Conservation (phyloP, 2,329 filamentous ascomycete genomes). For the Dendrostoma leiphaemia region DNA sequence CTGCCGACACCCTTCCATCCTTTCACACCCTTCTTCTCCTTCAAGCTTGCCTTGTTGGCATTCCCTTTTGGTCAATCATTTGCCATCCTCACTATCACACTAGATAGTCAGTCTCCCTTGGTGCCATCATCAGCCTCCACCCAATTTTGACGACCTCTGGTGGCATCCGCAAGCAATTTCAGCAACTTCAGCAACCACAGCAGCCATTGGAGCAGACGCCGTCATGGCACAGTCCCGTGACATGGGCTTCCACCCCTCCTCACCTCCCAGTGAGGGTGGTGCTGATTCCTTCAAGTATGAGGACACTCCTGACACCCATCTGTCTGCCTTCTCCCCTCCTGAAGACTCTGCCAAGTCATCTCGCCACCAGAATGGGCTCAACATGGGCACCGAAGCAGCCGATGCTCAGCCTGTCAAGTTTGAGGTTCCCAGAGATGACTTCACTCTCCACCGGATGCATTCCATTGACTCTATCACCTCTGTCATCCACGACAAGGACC, state of each 20-base stretch:
- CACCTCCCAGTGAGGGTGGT: constrained; percentile 51
- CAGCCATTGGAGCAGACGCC: constrained; percentile 8
- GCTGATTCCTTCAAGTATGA: constrained; percentile 52
- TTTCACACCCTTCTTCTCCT: neutral
- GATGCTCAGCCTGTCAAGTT: constrained; percentile 25
- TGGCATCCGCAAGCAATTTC: neutral
- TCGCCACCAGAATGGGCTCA: constrained; percentile 33
- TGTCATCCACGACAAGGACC: constrained; percentile 44
- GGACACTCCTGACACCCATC: constrained; percentile 62
- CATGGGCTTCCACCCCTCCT: constrained; percentile 40
- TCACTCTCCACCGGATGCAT: neutral
- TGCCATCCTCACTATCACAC: neutral
- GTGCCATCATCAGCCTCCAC: neutral
- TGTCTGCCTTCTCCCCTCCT: constrained; percentile 64
- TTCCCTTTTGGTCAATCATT: neutral
- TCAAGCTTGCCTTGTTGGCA: neutral
- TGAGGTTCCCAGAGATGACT: neutral
- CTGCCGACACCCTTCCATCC: neutral
- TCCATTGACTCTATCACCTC: constrained; percentile 26
- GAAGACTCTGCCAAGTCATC: constrained; percentile 47
- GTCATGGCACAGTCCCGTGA: constrained; percentile 43
- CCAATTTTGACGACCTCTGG: neutral
- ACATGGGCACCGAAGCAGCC: constrained; percentile 28
- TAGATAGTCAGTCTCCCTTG: neutral
- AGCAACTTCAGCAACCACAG: neutral